Conservation (phyloP, 768 basidiomycete genomes). For the Rhodotorula diobovata region DNA sequence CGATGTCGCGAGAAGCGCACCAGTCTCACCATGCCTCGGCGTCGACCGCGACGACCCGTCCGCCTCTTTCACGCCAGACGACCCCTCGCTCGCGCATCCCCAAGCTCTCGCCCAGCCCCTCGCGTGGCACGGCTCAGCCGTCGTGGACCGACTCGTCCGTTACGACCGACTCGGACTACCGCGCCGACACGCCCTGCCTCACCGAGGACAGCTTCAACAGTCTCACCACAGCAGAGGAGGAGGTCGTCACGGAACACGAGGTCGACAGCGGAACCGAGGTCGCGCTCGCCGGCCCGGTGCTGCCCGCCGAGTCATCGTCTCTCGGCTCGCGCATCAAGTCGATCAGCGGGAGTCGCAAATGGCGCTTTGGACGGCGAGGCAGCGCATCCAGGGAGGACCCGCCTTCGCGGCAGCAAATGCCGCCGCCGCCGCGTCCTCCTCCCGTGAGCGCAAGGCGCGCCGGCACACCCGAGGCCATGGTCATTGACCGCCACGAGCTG, state of each 20-base stretch:
- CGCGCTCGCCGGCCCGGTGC: not conserved
- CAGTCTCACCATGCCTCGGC: not conserved
- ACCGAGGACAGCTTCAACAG: conserved; percentile 23
- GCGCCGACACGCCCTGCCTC: conserved; percentile 12
- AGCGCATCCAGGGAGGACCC: not conserved
- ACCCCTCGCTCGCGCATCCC: not conserved
- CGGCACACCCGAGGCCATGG: conserved; percentile 7
- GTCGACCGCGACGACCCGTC: not conserved
- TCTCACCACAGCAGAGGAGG: conserved; percentile 10
- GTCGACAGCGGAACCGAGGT: not conserved
- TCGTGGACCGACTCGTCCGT: not conserved
- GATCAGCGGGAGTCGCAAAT: conserved; percentile 4
- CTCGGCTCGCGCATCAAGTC: not conserved
- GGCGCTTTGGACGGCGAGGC: not conserved
- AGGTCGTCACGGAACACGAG: not conserved
- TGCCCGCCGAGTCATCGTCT: not conserved
- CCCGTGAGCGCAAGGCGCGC: not conserved
- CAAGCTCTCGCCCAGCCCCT: not conserved
- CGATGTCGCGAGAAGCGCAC: not conserved
- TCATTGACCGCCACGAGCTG: conserved; percentile 7
- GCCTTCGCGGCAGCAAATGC: too few species aligned
- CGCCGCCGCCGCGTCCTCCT: not conserved
- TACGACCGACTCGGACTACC: conserved; percentile 7
- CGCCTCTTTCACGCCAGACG: not conserved
- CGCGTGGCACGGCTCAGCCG: not conserved